Conservation (phyloP, 2,329 filamentous ascomycete genomes). For the Ophiocordyceps polyrhachis-furcata region DNA sequence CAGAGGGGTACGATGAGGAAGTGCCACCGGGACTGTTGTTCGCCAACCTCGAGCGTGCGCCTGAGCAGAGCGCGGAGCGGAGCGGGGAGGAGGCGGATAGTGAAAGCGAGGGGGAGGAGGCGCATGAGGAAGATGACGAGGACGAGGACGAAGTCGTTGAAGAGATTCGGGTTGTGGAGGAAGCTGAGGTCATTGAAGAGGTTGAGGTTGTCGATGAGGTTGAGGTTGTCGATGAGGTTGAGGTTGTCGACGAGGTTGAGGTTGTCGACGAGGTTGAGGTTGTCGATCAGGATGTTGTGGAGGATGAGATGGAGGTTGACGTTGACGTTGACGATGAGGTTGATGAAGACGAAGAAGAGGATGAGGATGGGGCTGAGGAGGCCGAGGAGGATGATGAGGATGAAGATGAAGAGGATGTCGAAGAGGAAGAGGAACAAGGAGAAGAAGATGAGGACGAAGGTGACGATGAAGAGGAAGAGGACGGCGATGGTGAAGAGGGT, state of each 20-base stretch:
- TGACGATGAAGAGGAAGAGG: too few relatives aligned
- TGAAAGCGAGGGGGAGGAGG: conserved; percentile 16
- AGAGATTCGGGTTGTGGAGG: conserved; percentile 2
- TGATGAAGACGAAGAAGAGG: neutral
- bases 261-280: neutral
- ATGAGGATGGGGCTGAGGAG: neutral
- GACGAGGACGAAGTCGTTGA: conserved; percentile 3
- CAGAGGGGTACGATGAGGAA: conserved; percentile 38
- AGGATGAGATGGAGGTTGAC: neutral
- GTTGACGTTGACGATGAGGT: neutral
- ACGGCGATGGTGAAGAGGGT: too few relatives aligned
- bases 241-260: neutral
- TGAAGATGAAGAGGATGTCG: neutral
- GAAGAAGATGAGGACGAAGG: too few relatives aligned
- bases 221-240: conserved; percentile 1
- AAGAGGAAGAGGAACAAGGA: neutral
- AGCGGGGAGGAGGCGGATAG: conserved; percentile 18
- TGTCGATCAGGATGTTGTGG: conserved; percentile 2
- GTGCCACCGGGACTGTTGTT: conserved; percentile 34
- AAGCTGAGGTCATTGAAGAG: conserved; percentile 3
- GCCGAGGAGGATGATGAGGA: neutral
- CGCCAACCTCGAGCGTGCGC: conserved; percentile 21
- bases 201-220: conserved; percentile 4
- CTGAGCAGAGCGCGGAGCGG: conserved; percentile 10
- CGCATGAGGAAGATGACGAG: conserved; percentile 5